These are phyloP conservation scores for Candida maesae DNA, from an alignment of 805 yeast species.

Conservation along the genomic window DNA sequence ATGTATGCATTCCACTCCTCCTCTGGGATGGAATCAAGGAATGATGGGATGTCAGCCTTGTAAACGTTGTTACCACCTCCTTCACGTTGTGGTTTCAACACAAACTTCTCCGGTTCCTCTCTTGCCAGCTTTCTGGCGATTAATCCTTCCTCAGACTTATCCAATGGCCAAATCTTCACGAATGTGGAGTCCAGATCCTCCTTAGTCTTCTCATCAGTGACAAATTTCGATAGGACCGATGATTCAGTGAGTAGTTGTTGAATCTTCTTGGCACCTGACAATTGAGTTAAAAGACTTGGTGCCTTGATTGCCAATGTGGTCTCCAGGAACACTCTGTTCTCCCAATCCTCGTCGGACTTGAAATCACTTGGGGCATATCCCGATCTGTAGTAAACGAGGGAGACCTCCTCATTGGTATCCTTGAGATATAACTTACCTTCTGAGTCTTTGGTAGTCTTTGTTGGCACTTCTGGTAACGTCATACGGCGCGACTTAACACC, in stretches of 20 bases:
- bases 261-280: conserved; percentile 89
- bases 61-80: conserved; percentile 98
- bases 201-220: conserved; percentile 27
- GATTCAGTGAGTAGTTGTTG: conserved; percentile 80
- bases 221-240: conserved; percentile 43
- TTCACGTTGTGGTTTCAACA: conserved; percentile 95
- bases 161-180: conserved; percentile 85
- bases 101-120: conserved; percentile 65
- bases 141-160: conserved; percentile 58
- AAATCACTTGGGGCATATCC: conserved; percentile 89
- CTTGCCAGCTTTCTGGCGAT: conserved; percentile 65
- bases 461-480: conserved; percentile 56
- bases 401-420: conserved; percentile 62
- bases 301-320: conserved; percentile 80
- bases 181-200: conserved; percentile 49
- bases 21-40: conserved; percentile 55
- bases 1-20: conserved; percentile 87
- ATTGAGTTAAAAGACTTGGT: conserved; percentile 84
- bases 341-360: conserved; percentile 66
- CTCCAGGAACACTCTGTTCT: conserved; percentile 69
- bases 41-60: conserved; percentile 77
- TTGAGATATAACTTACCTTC: conserved; percentile 49
- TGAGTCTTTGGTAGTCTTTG: conserved; percentile 35
- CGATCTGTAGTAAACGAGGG: conserved; percentile 86
- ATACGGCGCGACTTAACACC: conserved; percentile 62